phyloP scores from a whole-genome alignment of 352 stramenopile species.

The Halophytophthora polymorphica region DNA sequence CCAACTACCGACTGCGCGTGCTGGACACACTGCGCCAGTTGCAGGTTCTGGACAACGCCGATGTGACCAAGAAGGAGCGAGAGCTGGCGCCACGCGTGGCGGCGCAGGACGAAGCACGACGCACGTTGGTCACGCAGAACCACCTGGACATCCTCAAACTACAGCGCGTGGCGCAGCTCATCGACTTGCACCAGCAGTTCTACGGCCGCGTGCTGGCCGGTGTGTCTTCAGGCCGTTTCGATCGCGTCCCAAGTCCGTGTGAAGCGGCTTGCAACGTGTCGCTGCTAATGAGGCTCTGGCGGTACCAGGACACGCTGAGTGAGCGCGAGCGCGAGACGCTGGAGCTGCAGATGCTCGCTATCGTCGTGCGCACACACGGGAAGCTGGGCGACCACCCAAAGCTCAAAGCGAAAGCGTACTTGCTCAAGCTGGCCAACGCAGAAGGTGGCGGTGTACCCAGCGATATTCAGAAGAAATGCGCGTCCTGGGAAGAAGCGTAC shows the following conservation, averaged over 20 bases:
- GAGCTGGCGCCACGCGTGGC: constrained; percentile 44
- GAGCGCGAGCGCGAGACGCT: constrained; percentile 28
- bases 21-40: constrained; percentile 45
- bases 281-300: constrained; percentile 48
- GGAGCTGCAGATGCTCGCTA: constrained; percentile 61
- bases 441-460: constrained; percentile 11
- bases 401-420: constrained; percentile 59
- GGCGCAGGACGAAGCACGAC: constrained; percentile 50
- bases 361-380: constrained; percentile 52
- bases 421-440: constrained; percentile 54
- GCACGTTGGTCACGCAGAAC: constrained; percentile 51
- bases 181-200: constrained; percentile 59
- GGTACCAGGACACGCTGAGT: constrained; percentile 35
- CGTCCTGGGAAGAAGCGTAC: constrained; percentile 75
- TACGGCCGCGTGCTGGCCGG: constrained; percentile 41
- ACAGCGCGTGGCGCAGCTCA: constrained; percentile 44
- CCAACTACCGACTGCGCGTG: constrained; percentile 66
- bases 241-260: constrained; percentile 48
- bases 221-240: constrained; percentile 38
- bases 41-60: constrained; percentile 53
- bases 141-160: constrained; percentile 75
- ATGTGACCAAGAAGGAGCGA: constrained; percentile 59
- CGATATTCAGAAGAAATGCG: constrained; percentile 32
- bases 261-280: constrained; percentile 36
- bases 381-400: constrained; percentile 62